Base-by-base conservation (phyloP, 192 early-diverging fungal species). In the Blastocladiella britannica region DNA sequence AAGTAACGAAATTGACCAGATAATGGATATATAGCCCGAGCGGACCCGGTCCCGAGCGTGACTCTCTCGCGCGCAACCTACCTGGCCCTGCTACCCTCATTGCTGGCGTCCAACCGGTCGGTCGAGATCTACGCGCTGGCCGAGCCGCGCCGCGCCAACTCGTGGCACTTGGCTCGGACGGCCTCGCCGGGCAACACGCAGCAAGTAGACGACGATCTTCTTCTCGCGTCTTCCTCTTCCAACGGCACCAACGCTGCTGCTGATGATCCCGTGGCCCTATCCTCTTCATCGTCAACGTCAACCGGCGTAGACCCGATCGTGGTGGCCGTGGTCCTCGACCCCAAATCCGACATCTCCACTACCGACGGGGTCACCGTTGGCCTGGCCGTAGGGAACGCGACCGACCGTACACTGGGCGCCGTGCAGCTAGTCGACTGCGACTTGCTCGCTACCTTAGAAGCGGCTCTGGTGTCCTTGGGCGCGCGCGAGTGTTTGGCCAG, bases 171-270 rank as follows among this genome's bases (percentile, higher is more conserved):
- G 0, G 30, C 58, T 1, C 56, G 67, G 26, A 70, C 76, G 65
- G 94, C 91, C n/a, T 96, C 92, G 0, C 94, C 94, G 15, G 94
- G 94, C 43, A 94, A 98, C 57, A 63, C 96, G 53, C 81, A 86
- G 63, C 79, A 85, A 30, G 74, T 98, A 23, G 93, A 98, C 61
- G 90, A 96, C 61, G 62, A 89, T 51, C 63, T 98, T 24, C 96
- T 93, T 60, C 15, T 20, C 15, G 12, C 37, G 15, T 9, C 37
- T 9, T 47, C 15, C 15, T 20, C n/a, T 9, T 20, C 37, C 15
- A 47, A 9, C 15, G 37, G 15, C 37, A 20, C 37, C 2, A 20
- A 9, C 15, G 15, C 37, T 6, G 37, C 37, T 2, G 15, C 37
- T 4, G 37, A 47, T n/a, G n/a, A n/a, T n/a, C n/a, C n/a, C n/a